These are phyloP conservation scores for Eucalyptus melliodora DNA, from an alignment of 345 rosid genomes.

Conservation along the genomic window DNA sequence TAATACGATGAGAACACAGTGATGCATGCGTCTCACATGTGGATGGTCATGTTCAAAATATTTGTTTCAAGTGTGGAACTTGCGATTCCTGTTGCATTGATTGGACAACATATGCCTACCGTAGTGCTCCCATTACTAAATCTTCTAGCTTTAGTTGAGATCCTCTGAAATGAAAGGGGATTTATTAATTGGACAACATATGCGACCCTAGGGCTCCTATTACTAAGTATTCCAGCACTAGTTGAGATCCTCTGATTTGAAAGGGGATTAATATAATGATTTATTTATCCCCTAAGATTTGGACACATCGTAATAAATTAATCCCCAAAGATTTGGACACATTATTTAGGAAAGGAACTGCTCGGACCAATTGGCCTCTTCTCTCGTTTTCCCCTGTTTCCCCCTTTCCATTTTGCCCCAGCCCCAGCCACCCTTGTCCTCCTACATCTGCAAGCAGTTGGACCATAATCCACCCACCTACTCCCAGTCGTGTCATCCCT, in stretches of 20 bases:
- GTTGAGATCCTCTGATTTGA: neutral
- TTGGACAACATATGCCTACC: neutral
- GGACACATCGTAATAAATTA: neutral
- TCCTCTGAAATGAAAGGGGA: neutral
- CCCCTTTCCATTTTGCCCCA: neutral
- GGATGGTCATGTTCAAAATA: neutral
- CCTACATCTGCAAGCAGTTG: neutral
- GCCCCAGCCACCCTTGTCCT: neutral
- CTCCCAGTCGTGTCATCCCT: neutral
- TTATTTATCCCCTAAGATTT: neutral
- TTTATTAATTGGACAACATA: neutral
- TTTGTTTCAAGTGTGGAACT: neutral
- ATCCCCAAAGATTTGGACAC: neutral
- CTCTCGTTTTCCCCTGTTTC: neutral
- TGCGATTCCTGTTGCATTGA: neutral
- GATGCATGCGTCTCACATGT: neutral
- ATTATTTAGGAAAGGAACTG: neutral
- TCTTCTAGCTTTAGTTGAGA: neutral
- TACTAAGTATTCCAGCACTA: neutral
- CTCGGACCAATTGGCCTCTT: neutral
- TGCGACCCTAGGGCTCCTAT: neutral
- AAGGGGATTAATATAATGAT: no score
- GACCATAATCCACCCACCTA: neutral
- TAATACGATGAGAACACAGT: neutral
- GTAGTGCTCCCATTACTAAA: neutral